Evolutionary conservation across 495 filamentous ascomycete species (phyloP), one percentile per base, ranked within the genome.

Genomic region (Amphirosellinia nigrospora): DNA sequence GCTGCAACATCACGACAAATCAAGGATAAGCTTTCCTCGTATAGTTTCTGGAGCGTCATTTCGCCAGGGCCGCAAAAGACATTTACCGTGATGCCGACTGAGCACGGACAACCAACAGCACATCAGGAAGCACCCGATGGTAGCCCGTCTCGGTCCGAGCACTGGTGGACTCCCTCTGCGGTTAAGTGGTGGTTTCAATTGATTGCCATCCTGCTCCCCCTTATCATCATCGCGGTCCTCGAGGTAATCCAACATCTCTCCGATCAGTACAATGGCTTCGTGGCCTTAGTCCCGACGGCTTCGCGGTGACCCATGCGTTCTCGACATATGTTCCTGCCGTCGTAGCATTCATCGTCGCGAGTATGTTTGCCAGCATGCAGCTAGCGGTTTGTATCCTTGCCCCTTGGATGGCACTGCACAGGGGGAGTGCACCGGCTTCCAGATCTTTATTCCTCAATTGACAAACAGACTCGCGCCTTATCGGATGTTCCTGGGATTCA

Each of bases 241-340:
- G 70, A 71, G 45, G 65, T 68, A 39, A 26, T 71, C 30, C 70
- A 71, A 28, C 70, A 48, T 10, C 48, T 68, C 21, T 71, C 70
- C 15, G 70, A 71, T 32, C 36, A 43, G 11, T 30, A 61, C n/a
- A 41, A 65, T 23, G 70, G 70, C 26, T 71, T 71, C 38, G 38
- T 68, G 6, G 36, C 16, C 41, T 68, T 21, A 41, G 36, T 8
- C 4, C 45, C 19, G 2, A 32, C 19, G 62, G 62, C 45, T 65
- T 39, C 7, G 46, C 64, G 13, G 67, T 32, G 11, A 21, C 64
- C 13, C 28, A 62, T 36, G 70, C 15, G 7, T 60, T 71, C n/a
- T 55, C 70, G 15, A 71, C 70, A 4, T 71, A 71, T 50, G 41
- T 71, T 5, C 70, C 70, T 19, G 64, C 70, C 10, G 70, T 66